Conservation (phyloP, 208 protist species). For the Leishmania turanica region DNA sequence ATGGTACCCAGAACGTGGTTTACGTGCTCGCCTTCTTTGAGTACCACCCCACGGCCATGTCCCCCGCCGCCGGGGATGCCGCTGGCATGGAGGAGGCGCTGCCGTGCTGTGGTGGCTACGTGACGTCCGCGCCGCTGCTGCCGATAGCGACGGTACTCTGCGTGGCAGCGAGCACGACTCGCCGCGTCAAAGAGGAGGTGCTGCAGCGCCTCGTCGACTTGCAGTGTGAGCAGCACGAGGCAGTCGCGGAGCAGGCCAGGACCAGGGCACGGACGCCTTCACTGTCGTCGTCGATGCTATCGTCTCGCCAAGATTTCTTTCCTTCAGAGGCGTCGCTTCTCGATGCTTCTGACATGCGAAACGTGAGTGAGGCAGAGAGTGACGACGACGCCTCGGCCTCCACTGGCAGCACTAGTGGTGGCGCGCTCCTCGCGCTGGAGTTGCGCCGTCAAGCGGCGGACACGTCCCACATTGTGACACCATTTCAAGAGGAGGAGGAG, state of each 20-base stretch:
- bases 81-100: constrained; percentile 31
- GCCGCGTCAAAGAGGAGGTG: constrained; percentile 63
- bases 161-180: constrained; percentile 41
- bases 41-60: constrained; percentile 46
- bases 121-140: constrained; percentile 71
- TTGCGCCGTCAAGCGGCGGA: constrained; percentile 36
- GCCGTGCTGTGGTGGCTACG: constrained; percentile 66
- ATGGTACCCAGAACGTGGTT: constrained; percentile 33
- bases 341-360: constrained; percentile 17
- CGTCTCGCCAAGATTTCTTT: background rate
- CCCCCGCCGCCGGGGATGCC: background rate
- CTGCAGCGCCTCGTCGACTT: constrained; percentile 77
- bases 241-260: constrained; percentile 21
- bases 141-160: constrained; percentile 81
- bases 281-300: constrained; percentile 2
- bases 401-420: background rate
- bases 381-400: background rate
- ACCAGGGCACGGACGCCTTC: background rate
- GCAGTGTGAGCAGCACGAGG: constrained; percentile 70
- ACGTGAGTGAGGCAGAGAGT: background rate
- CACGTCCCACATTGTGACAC: constrained; percentile 27
- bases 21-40: constrained; percentile 85
- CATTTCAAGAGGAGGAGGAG: constrained; percentile 35
- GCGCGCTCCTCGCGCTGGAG: constrained; percentile 30
- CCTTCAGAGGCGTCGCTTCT: constrained; percentile 8